Evolutionary conservation across 1,284 basidiomycete species (phyloP), one percentile per base, ranked within the genome.

Genomic region (Tilletiaria anomala): DNA sequence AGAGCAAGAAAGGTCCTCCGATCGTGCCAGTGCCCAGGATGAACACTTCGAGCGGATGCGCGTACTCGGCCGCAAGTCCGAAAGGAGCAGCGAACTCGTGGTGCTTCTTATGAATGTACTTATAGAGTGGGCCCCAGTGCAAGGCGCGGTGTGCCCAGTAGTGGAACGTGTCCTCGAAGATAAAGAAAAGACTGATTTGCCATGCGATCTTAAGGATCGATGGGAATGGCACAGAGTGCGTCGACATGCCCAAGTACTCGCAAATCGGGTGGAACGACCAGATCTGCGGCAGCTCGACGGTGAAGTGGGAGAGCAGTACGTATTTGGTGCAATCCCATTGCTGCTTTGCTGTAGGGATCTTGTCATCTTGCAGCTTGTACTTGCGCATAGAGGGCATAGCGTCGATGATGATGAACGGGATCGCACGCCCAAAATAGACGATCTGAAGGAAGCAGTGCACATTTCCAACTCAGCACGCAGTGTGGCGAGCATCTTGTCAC

Each of bases 21-120:
- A 93, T 79, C 8, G 87, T 91, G 36, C 88, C 88, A 18, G 78
- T 78, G 23, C 73, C 74, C 37, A 93, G 79, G 57, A 93, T 88
- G 69, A 89, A 77, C 42, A 89, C 83, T 70, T 94, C 88, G 11
- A 85, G 79, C 0, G 88, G 88, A 70, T 94, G 88, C 0, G 88
- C 87, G 65, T 94, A 97, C 70, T 97, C 93, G 11, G 93, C 91
- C 6, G 91, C 88, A 37, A 97, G 78, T 58, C 91, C 91, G 65
- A 96, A 94, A 0, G 91, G 91, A 16, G 91, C 89, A 16, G 83
- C 83, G 71, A 89, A 94, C 67, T 93, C 88, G 78, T 96, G 91
- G 70, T 96, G 64, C 54, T 65, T 55, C 73, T 96, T 96, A 78
- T 97, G 91, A 54, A 96, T 88, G 71, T 93, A 75, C 72, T 88